Evolutionary conservation across 805 yeast genomes (phyloP).

Genomic region (Cyberlindnera saturnus): DNA sequence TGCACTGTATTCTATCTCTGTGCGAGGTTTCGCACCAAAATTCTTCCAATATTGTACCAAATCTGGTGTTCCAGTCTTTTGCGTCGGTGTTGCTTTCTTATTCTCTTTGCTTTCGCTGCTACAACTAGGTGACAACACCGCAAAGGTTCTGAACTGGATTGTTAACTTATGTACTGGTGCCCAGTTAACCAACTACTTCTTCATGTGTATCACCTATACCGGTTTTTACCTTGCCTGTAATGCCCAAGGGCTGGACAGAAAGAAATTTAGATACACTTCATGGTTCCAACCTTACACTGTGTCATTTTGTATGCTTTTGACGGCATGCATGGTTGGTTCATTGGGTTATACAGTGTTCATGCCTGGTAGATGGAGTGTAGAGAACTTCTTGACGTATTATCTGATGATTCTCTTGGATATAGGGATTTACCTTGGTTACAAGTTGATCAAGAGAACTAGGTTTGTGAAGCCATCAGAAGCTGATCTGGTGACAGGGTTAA

Average conservation of each 20-base stretch:
- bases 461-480: slow-evolving; percentile 40
- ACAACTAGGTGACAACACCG: slow-evolving; percentile 52
- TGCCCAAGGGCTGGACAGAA: slow-evolving; percentile 41
- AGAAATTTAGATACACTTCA: slow-evolving; percentile 39
- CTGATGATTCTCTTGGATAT: slow-evolving; percentile 60
- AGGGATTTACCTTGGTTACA: slow-evolving; percentile 42
- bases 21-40: slow-evolving; percentile 55
- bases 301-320: slow-evolving; percentile 36
- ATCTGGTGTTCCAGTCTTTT: slow-evolving; percentile 65
- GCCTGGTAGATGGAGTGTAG: slow-evolving; percentile 61
- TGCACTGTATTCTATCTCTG: slow-evolving; percentile 47
- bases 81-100: slow-evolving; percentile 47
- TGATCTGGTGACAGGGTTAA: slow-evolving; percentile 47
- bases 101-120: slow-evolving; percentile 64
- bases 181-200: slow-evolving; percentile 53
- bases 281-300: slow-evolving; percentile 58
- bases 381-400: slow-evolving; percentile 61
- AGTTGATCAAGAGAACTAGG: slow-evolving; percentile 39
- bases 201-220: slow-evolving; percentile 52
- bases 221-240: slow-evolving; percentile 56
- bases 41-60: slow-evolving; percentile 53
- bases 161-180: slow-evolving; percentile 64
- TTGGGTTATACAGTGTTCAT: slow-evolving; percentile 69
- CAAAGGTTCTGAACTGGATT: slow-evolving; percentile 65
- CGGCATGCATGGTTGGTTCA: slow-evolving; percentile 45